A percentile compares a stretch with the other conserved stretches of the same genome.
Conservation (phyloP, 2,329 filamentous ascomycete species). For the Berkeleyomyces rouxiae region DNA sequence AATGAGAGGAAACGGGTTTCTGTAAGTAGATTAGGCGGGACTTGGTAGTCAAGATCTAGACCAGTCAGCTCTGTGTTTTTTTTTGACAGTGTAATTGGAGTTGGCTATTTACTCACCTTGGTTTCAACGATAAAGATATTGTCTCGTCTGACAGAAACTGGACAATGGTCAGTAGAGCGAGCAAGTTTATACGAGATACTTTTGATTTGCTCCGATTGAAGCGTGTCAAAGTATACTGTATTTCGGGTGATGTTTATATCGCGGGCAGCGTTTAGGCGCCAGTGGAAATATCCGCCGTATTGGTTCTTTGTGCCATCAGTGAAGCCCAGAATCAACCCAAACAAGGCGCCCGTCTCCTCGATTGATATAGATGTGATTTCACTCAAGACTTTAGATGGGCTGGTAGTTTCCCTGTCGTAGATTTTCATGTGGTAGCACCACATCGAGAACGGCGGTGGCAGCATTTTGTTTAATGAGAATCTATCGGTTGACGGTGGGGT, state of each 20-base stretch:
- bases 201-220: background rate
- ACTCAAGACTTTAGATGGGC: background rate
- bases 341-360: background rate
- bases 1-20: background rate
- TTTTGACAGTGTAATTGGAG: background rate
- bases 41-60: background rate
- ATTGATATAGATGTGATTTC: background rate
- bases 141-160: background rate
- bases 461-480: background rate
- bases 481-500: background rate
- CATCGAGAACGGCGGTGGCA: background rate
- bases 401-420: background rate
- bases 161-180: background rate
- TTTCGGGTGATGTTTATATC: background rate
- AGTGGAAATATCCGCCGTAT: background rate
- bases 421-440: constrained; percentile 1
- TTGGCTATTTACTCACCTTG: background rate
- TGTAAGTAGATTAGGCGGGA: background rate
- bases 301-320: background rate
- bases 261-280: background rate
- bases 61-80: background rate
- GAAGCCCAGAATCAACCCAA: background rate
- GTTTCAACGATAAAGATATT: background rate
- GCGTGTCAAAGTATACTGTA: background rate
- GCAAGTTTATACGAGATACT: background rate